These are phyloP conservation scores for Xylaria flabelliformis DNA, from an alignment of 495 filamentous ascomycete genomes.

Conservation along the genomic window DNA sequence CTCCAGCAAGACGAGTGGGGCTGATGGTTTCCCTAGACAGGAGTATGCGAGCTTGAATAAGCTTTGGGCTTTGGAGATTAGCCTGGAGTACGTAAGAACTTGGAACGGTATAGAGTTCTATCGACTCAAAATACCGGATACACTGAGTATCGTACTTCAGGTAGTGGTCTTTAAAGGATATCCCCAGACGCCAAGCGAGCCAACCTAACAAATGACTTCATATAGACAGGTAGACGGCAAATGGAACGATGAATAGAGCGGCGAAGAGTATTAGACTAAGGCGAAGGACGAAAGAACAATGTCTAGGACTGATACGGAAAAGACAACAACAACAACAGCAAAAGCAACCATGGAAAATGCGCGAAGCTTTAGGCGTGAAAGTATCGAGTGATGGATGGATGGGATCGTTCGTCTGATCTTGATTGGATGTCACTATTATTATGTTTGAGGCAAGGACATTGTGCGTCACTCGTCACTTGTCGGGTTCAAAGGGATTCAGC, in stretches of 20 bases:
- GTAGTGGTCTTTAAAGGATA: neutral
- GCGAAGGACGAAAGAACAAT: neutral
- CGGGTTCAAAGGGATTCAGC: conserved; percentile 16
- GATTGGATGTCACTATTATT: conserved; percentile 15
- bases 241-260: neutral
- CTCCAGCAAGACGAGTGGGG: neutral
- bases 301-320: conserved; percentile 3
- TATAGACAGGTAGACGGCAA: neutral
- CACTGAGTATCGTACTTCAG: neutral
- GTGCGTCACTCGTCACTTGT: conserved; percentile 6
- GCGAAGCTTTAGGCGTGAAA: conserved; percentile 5
- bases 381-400: conserved; percentile 1
- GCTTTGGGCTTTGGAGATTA: neutral
- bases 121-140: neutral
- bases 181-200: conserved; percentile 13
- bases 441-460: conserved; percentile 15
- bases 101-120: neutral
- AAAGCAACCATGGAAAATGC: neutral
- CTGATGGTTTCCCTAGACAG: neutral
- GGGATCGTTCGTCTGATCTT: conserved; percentile 8
- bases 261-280: neutral
- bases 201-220: conserved; percentile 3
- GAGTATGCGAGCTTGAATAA: neutral
- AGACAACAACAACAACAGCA: neutral
- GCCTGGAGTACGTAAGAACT: neutral